Conservation (phyloP, 208 protist genomes). For the Trypanosoma boissoni region DNA sequence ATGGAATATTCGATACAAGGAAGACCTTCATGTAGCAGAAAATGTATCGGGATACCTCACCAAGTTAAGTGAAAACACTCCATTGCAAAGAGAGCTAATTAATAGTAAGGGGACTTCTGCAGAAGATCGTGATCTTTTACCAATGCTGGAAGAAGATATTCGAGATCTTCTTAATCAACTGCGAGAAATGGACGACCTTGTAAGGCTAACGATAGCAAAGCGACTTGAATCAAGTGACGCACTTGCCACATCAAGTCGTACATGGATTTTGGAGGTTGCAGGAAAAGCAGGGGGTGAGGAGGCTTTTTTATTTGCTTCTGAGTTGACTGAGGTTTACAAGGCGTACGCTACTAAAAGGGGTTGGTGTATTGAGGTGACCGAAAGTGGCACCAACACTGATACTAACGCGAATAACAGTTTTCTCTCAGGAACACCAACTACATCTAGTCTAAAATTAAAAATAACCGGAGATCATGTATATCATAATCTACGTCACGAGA, state of each 20-base stretch:
- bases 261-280: conserved; percentile 61
- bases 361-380: conserved; percentile 19
- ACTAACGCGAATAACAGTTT: neutral
- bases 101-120: conserved; percentile 22
- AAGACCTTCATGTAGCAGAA: conserved; percentile 70
- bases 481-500: conserved; percentile 80
- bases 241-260: conserved; percentile 61
- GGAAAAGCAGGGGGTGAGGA: conserved; percentile 87
- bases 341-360: conserved; percentile 43
- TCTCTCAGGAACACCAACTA: neutral
- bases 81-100: conserved; percentile 38
- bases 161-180: conserved; percentile 37
- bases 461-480: conserved; percentile 72
- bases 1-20: conserved; percentile 78
- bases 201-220: conserved; percentile 58
- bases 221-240: conserved; percentile 70
- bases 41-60: conserved; percentile 33
- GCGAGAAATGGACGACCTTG: conserved; percentile 40
- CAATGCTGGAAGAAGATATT: conserved; percentile 75
- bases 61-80: conserved; percentile 68
- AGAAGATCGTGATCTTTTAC: conserved; percentile 70
- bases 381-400: conserved; percentile 15
- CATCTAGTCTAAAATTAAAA: conserved; percentile 34
- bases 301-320: conserved; percentile 80
- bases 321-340: conserved; percentile 76